Evolutionary conservation across 2,329 filamentous ascomycete species (phyloP), one percentile per base, ranked within the genome.

Genomic region (Colletotrichum musae): DNA sequence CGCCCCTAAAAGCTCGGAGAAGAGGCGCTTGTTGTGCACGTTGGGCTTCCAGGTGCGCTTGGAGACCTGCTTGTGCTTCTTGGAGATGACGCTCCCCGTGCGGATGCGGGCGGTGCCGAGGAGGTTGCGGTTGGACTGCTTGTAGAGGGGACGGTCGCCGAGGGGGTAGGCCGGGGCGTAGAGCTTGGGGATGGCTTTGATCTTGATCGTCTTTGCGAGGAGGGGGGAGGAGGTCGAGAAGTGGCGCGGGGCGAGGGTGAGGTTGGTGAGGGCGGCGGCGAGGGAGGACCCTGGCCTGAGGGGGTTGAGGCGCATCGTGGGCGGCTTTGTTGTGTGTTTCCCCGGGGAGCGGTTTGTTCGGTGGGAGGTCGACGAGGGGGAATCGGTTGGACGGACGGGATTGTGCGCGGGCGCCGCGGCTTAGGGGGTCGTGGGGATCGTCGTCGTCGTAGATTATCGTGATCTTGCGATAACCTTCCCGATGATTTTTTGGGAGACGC

Each of bases 41-140:
- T 96, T 96, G 70, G 92, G 93, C 59, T 89, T 86, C 93, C 93
- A 96, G 74, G 86, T 83, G 66, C 93, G 89, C 54, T 90, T 88
- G 59, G 90, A 91, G 83, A 94, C 95, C 76, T 88, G 87, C 77
- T 91, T 87, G 76, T 91, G 87, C 74, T 90, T 86, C 73, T 87
- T 84, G 52, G 89, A 90, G 58, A 95, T 90, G 74, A 89, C 92
- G 87, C 95, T 94, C 78, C 93, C 93, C 80, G 92, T 94, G 58
- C 90, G 92, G 77, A 95, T 92, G 76, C 89, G 89, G 72, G 89
- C 84, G 48, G 82, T 82, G 74, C 91, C 93, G 82, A 93, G 94
- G 9, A 94, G 89, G 53, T 92, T 92, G 68, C 83, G 86, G 84
- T 94, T 93, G 74, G 91, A 91, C 81, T 96, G 93, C 83, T 95